Conservation (phyloP, 2,329 filamentous ascomycete species). For the Grosmannia clavigera region DNA sequence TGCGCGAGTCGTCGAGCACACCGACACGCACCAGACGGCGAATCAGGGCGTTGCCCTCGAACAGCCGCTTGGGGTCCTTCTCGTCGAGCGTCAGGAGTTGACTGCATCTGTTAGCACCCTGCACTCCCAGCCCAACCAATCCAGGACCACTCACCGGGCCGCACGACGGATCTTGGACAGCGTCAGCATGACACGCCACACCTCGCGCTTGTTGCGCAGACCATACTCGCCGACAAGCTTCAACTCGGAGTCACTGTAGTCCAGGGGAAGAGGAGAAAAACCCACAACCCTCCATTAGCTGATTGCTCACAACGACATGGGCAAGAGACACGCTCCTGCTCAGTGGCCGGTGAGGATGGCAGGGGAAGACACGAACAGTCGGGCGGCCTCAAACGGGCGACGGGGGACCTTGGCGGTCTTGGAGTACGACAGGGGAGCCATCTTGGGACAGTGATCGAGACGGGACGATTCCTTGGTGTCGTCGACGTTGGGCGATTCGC, state of each 20-base stretch:
- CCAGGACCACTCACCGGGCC: conserved; percentile 63
- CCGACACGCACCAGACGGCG: conserved; percentile 98
- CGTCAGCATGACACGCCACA: conserved; percentile 98
- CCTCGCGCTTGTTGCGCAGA: conserved; percentile 99
- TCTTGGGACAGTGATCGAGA: conserved; percentile 5
- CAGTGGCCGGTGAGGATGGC: conserved; percentile 52
- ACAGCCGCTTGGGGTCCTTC: conserved; percentile 99
- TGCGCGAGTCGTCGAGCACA: conserved; percentile 99
- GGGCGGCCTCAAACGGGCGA: conserved; percentile 98
- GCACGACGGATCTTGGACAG: conserved; percentile 99
- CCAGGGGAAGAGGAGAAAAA: neutral
- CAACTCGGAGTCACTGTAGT: conserved; percentile 86
- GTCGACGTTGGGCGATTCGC: conserved; percentile 4
- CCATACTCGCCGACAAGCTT: conserved; percentile 99
- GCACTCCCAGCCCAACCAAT: too few relatives aligned
- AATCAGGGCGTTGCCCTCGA: conserved; percentile 99
- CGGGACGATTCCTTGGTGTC: conserved; percentile 4
- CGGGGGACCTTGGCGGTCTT: conserved; percentile 98
- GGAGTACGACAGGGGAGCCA: conserved; percentile 62
- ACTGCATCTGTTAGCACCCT: conserved; percentile 37
- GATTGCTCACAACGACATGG: conserved; percentile 73
- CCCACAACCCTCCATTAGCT: conserved; percentile 9
- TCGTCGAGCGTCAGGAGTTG: conserved; percentile 99
- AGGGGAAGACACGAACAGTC: conserved; percentile 71
- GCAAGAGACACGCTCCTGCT: conserved; percentile 80